Evolutionary conservation across 139 green algal genomes (phyloP), one percentile per base, ranked within the genome.

Genomic region (Diplosphaera chodatii): DNA sequence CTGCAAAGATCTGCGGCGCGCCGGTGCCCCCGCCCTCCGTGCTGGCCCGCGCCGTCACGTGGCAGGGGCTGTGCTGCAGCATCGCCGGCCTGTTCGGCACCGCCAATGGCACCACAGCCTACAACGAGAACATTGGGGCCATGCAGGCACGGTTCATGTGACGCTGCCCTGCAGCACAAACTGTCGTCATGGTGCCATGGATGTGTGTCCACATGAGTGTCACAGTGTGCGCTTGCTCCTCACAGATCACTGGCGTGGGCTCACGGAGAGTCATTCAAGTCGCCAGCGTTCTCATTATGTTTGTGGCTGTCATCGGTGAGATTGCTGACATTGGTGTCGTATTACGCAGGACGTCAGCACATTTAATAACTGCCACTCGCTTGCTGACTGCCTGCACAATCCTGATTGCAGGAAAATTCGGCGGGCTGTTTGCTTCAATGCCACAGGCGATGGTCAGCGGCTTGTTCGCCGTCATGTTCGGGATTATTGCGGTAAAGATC

Each of bases 381-480:
- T n/a, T n/a, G n/a, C n/a, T n/a, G n/a, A n/a, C n/a, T n/a, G n/a
- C n/a, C n/a, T n/a, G n/a, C n/a, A n/a, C n/a, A n/a, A n/a, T n/a
- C n/a, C n/a, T n/a, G n/a, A 4, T 4, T 32, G 64, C 83, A 88
- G 83, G 85, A 77, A 92, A 92, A 70, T 88, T 92, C 77, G 87
- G 87, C 25, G 87, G 75, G 0, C 73, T 92, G 62, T 91, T 89
- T 75, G 87, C 87, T 1, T 88, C 81, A 2, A 80, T 92, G 65
- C 87, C 87, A 0, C 55, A 59, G 30, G 75, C 84, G 23, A 86
- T 92, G 64, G 73, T 91, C 27, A 70, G 65, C 5, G 87, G 87
- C 13, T 63, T 92, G 16, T 92, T 92, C 77, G 84, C 75, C 68
- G 82, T 87, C 65, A 89, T 91, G 80, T 91, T 92, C 62, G 75